phyloP scores from a whole-genome alignment of 768 basidiomycete genomes.

The Lentinula raphanica region DNA sequence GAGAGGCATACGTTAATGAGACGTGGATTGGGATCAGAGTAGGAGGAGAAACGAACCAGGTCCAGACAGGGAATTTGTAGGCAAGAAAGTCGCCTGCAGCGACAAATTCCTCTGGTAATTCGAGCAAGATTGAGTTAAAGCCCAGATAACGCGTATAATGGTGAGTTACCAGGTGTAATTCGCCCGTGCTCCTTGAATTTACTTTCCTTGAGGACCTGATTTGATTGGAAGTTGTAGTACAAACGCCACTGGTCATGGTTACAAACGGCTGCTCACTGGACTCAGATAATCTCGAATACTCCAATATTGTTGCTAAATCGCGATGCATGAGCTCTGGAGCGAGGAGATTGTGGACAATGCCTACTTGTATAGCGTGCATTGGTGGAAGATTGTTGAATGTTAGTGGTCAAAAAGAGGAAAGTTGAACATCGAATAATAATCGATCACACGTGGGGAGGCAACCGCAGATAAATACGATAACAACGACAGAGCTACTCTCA shows the following conservation, averaged over 20 bases:
- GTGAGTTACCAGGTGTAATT: slow-evolving; percentile 77
- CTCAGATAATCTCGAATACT: slow-evolving; percentile 91
- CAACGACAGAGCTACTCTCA: too few relatives aligned
- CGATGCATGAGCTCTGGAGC: slow-evolving; percentile 2
- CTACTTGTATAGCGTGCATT: slow-evolving; percentile 14
- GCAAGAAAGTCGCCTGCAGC: slow-evolving; percentile 95
- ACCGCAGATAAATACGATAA: background rate
- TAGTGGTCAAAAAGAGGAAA: background rate
- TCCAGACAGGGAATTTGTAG: slow-evolving; percentile 99
- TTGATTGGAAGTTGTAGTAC: background rate
- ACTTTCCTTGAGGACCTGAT: slow-evolving; percentile 90
- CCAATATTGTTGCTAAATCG: slow-evolving; percentile 80
- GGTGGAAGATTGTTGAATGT: background rate
- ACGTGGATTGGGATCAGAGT: slow-evolving; percentile 1
- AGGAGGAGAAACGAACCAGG: slow-evolving; percentile 59
- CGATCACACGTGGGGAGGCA: background rate
- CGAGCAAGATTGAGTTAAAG: slow-evolving; percentile 11
- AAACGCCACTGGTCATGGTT: background rate
- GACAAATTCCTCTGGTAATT: slow-evolving; percentile 83
- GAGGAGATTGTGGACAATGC: background rate
- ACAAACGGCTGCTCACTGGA: slow-evolving; percentile 50
- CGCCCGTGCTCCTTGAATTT: slow-evolving; percentile 99
- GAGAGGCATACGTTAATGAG: slow-evolving; percentile 8
- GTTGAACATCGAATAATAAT: background rate
- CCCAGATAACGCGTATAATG: slow-evolving; percentile 3